phyloP scores from a whole-genome alignment of 257 asterid species.

The Solanum tarijense region DNA sequence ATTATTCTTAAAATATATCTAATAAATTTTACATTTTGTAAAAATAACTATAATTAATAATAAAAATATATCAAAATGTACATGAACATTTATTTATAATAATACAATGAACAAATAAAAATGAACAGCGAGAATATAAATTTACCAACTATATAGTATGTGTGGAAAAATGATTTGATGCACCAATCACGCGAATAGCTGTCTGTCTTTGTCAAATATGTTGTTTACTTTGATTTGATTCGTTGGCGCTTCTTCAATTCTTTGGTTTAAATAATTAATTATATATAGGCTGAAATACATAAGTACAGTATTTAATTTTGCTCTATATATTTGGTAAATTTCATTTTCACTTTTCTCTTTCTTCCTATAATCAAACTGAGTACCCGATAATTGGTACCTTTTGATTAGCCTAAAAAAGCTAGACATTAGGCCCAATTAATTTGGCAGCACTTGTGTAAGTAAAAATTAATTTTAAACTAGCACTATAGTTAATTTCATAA shows the following conservation, averaged over 20 bases:
- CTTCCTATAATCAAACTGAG: not conserved
- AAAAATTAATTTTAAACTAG: not conserved
- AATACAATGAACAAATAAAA: too few species aligned
- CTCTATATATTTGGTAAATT: not conserved
- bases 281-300: not conserved
- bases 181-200: slow-evolving; percentile 3
- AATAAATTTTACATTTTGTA: not conserved
- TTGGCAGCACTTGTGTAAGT: not conserved
- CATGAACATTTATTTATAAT: rapidly evolving
- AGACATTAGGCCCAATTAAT: not conserved
- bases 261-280: not conserved
- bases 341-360: not conserved
- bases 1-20: not conserved
- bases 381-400: not conserved
- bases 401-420: not conserved
- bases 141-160: not conserved
- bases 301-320: not conserved
- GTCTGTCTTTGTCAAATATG: not conserved
- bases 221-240: not conserved
- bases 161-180: not conserved
- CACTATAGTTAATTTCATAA: not conserved
- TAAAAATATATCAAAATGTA: not conserved
- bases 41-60: not conserved
- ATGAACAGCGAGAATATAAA: not conserved
- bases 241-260: not conserved